Base-by-base conservation (phyloP, 2,329 filamentous ascomycete species). In the Podosphaera aphanis region DNA sequence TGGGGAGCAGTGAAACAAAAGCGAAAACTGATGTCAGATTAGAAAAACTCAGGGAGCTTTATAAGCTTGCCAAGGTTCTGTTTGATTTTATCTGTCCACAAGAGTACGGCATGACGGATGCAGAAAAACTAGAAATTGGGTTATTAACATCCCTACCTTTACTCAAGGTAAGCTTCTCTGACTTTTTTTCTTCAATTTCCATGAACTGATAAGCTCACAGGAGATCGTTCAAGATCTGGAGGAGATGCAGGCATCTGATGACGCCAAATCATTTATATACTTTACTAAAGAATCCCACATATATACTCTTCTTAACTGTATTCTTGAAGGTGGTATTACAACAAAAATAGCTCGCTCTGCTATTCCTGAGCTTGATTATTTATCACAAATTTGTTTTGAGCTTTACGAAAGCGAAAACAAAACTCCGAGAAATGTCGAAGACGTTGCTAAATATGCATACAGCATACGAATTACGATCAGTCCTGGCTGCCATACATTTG, bases 241-340 rank as follows among this genome's bases (percentile, higher is more conserved):
- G 64, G 86, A 95, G 62, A 84, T 95, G 62, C 90, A 98, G 63
- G 88, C 90, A 2, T 92, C 83, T 0, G 79, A 88, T 45, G 83
- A 92, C 53, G 85, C 86, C 39, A 94, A 94, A 60, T 88, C 81
- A 1, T 95, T 95, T 67, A 83, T 95, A 63, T 98, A 98, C 65
- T 98, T 98, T 62, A 98, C 90, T 51, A 98, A 98, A 62, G 90
- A 98, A 63, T 93, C 84, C 0, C 90, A 98, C 61, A 94, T 98
- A 51, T 98, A 98, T 65, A 98, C 90, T 4, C 71, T 98, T 4
- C 73, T 98, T 48, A 98, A 98, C 62, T 95, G 88, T 61, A 95
- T 98, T 54, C 73, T 98, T 21, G 90, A 98, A 61, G 90, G 92
- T 49, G 92, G 90, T 25, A 83, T 98, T 52, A 82, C 92, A 58